Percentiles rank a stretch among this genome's conserved stretches.
These are phyloP conservation scores for Ensete ventricosum DNA, from an alignment of 176 grass and related monocot genomes.

Conservation along the genomic window DNA sequence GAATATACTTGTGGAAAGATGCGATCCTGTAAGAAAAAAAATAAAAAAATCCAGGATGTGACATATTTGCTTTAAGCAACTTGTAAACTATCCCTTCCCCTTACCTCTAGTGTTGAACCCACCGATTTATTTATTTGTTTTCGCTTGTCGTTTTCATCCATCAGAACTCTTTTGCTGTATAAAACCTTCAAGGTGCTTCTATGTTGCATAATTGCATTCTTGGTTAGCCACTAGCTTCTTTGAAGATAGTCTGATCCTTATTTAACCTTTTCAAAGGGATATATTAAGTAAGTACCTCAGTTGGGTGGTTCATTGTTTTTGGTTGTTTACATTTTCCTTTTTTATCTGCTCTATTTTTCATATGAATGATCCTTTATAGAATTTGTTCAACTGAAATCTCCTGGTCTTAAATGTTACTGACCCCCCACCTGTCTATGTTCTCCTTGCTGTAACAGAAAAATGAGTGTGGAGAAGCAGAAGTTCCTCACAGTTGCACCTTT, in stretches of 20 bases:
- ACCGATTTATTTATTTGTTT: neutral
- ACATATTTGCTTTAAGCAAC: no score
- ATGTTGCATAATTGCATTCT: neutral
- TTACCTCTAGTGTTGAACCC: neutral
- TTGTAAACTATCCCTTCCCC: neutral
- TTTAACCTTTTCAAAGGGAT: neutral
- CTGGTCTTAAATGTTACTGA: neutral
- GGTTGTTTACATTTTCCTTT: neutral
- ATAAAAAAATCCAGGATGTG: no score
- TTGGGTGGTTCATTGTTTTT: neutral
- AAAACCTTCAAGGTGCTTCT: neutral
- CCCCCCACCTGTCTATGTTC: neutral
- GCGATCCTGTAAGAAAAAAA: no score
- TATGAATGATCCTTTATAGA: neutral
- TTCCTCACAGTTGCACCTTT: constrained; percentile 80
- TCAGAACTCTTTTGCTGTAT: neutral
- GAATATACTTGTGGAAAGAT: no score
- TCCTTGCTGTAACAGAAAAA: constrained; percentile 21
- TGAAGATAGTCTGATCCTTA: neutral
- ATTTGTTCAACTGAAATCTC: neutral
- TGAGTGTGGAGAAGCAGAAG: constrained; percentile 51
- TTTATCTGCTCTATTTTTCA: neutral
- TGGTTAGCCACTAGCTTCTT: neutral
- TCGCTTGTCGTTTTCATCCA: neutral
- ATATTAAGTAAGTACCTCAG: neutral